Base-by-base conservation (phyloP, 2,329 filamentous ascomycete species). In the Paracamarosporium sp. region DNA sequence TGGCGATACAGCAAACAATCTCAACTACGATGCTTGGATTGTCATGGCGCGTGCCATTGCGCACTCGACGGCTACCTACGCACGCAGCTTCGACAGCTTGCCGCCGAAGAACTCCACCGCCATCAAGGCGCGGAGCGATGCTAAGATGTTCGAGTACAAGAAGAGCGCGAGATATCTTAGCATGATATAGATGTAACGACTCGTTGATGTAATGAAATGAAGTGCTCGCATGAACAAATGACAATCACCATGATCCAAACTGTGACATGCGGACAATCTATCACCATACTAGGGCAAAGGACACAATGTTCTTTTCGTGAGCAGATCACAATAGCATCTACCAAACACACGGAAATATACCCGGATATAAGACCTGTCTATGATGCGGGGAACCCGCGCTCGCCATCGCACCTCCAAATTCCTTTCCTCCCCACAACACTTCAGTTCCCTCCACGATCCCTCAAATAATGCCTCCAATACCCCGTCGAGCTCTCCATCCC, bases 31-130 rank as follows among this genome's bases (percentile, higher is more conserved):
- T 8, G 83, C 84, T 13, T 86, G 84, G 77, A 77, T 83, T 56
- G 73, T 82, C 60, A 86, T 86, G 67, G 79, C 81, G 6, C 80
- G 83, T 72, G 83, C 80, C 47, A 88, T 93, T 63, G 89, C 90
- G n/a, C 72, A 76, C 31, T 67, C 71, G 51, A 70, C 70, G 4
- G 73, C 73, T 5, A 75, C 68, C n/a, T 76, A 75, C 51, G 72
- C 73, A 2, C 59, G 65, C 8, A 71, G 69, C 52, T 74, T 70
- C 56, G 70, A 75, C 5, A 66, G 69, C 31, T 60, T 75, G 36
- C 69, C 68, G 1, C 69, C 68, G 0, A 67, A 60, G 46, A 73
- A 70, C 43, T 60, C 64, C 7, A 68, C 67, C 5, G 61, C 66
- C 5, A 52, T 47, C 9, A 48, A 52, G 25, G 47, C 43, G 13